Evolutionary conservation across 352 stramenopile genomes (phyloP), one percentile per base, ranked within the genome.

Genomic region (Pythium scleroteichum): DNA sequence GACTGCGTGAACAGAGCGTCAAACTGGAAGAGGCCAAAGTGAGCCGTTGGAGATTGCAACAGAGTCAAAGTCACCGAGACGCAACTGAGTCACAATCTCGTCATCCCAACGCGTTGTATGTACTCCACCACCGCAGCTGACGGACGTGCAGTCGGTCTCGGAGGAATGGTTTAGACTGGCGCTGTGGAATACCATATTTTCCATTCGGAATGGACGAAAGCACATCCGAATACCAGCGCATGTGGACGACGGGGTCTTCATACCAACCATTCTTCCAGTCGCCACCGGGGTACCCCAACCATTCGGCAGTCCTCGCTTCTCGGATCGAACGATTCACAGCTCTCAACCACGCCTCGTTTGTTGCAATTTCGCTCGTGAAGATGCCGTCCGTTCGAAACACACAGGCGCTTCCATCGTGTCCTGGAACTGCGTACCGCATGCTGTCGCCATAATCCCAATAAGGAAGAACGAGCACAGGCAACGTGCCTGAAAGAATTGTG

Each of bases 261-360:
- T 63, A 66, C 64, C 71, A 76, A 0, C 64, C 68, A 45, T 79
- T 74, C 1, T 39, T 35, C 71, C 71, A 74, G 26, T 49, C 53
- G 13, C 69, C 65, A 22, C 54, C 53, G 12, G 51, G 47, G 9
- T 45, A 29, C 3, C 22, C 16, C 0, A 77, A 38, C 53, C 48
- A 69, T 39, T 66, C 53, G 0, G 14, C 29, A 1, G 66, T 77
- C 39, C 52, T 59, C 1, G 16, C 3, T 22, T 72, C 66, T 13
- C 49, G 51, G 8, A 63, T 9, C 3, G 23, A 20, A 22, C 66
- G 47, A 35, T 56, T 20, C 2, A 63, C 40, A 3, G 32, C 65
- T 19, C 10, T 7, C 0, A 64, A 24, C 3, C 39, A 10, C 9
- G 47, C 26, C 16, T 12, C 29, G 2, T 8, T 39, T 14, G 10